Base-by-base conservation (phyloP, 2,329 filamentous ascomycete genomes). In the Triangularia setosa region DNA sequence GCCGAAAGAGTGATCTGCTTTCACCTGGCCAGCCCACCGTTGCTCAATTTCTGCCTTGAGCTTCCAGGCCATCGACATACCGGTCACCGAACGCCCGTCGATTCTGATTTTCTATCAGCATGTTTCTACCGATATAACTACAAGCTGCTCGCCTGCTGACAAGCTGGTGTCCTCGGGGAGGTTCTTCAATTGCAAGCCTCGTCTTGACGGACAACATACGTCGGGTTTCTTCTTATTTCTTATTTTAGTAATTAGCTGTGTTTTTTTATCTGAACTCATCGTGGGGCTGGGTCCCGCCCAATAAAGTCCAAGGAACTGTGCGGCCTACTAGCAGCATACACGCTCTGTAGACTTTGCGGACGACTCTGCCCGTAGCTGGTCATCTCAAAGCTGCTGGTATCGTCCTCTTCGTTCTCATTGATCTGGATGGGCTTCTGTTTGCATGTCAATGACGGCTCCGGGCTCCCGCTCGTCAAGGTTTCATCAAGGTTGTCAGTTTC, bases 361-460 rank as follows among this genome's bases (percentile, higher is more conserved):
- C 27, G 61, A 1, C 24, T 35, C 9, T 53, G 16, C 14, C 60
- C 58, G 28, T 70, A 69, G 16, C 63, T 63, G 16, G 35, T 65
- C 65, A 70, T 62, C 25, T 70, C 68, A 56, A 70, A 64, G 16
- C 63, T 66, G 48, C 16, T 11, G 12, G 67, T 64, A n/a, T 55
- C 52, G 1, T 66, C 60, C 16, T 69, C 65, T 14, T 64, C 63
- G 59, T 53, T 62, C 4, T 66, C 66, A n/a, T 63, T 58, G 28
- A 14, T 58, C 54, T 6, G 2, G 27, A 16, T 6, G 11, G 3
- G 4, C 24, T 24, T 54, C 3, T 9, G 9, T 44, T 40, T 21
- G 30, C 12, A 16, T 12, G 6, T 44, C 14, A 30, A 11, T 14
- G 18, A 25, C 14, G 54, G 66, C 27, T 65, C 66, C 1, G 66